These are phyloP conservation scores for Globisporangium nagaii DNA, from an alignment of 352 stramenopile species.

Conservation along the genomic window DNA sequence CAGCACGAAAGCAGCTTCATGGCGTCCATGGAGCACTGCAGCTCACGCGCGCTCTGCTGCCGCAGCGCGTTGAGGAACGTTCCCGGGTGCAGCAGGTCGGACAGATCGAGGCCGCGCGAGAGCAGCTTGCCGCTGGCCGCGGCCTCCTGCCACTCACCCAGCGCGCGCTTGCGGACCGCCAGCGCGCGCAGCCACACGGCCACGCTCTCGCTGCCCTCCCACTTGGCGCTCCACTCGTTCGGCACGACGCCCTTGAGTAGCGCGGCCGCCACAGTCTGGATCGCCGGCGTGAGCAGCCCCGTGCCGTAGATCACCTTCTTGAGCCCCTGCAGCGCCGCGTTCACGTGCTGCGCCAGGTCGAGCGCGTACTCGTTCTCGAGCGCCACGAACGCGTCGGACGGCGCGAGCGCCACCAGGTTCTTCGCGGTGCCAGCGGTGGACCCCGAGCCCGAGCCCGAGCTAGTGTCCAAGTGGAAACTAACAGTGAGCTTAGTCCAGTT, in stretches of 20 bases:
- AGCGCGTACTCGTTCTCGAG: conserved; percentile 86
- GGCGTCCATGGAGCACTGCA: conserved; percentile 86
- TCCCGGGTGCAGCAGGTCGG: conserved; percentile 88
- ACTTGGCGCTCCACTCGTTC: conserved; percentile 72
- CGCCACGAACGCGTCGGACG: conserved; percentile 87
- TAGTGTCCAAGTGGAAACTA: conserved; percentile 43
- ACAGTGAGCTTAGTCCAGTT: conserved; percentile 84
- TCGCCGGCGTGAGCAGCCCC: conserved; percentile 85
- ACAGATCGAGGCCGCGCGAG: conserved; percentile 74
- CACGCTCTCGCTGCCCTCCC: conserved; percentile 72
- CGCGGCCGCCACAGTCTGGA: conserved; percentile 70
- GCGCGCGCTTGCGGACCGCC: conserved; percentile 71
- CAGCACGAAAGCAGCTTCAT: conserved; percentile 89
- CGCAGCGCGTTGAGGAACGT: conserved; percentile 94
- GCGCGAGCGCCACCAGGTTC: conserved; percentile 48
- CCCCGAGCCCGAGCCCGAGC: neutral
- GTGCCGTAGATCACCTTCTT: conserved; percentile 91
- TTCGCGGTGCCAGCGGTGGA: conserved; percentile 10
- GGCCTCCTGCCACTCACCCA: conserved; percentile 82
- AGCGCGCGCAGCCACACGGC: conserved; percentile 78
- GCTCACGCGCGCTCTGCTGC: conserved; percentile 85
- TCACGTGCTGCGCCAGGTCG: conserved; percentile 67
- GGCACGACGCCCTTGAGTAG: conserved; percentile 77
- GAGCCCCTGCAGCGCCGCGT: conserved; percentile 59
- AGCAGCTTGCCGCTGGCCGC: conserved; percentile 61